A percentile compares a stretch with the other conserved stretches of the same genome.
Evolutionary conservation across 257 asterid species (phyloP).

Genomic region (Verbena officinalis): DNA sequence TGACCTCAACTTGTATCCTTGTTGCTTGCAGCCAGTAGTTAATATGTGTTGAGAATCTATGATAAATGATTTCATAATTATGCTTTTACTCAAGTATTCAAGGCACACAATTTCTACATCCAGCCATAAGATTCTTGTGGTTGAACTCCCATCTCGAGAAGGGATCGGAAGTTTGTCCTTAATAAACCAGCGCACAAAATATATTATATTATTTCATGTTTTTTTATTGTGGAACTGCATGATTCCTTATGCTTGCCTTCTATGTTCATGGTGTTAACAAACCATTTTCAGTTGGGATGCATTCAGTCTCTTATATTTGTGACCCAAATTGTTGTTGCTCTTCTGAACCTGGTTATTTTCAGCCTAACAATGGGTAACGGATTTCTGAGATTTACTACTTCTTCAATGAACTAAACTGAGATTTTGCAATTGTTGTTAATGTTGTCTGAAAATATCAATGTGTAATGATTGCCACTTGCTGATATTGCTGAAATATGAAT

Average conservation of each 20-base stretch:
- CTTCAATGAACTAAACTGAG: neutral
- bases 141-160: too few species aligned
- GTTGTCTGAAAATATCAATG: neutral
- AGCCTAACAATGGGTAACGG: neutral
- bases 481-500: constrained; percentile 12
- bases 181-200: constrained; percentile 3
- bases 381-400: neutral
- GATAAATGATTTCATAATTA: neutral
- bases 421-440: neutral
- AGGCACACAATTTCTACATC: neutral
- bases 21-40: neutral
- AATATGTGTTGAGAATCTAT: too few species aligned
- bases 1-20: neutral
- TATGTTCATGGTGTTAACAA: constrained; percentile 1
- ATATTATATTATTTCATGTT: neutral
- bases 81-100: neutral
- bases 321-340: neutral
- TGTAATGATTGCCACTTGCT: constrained; percentile 2
- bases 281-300: neutral
- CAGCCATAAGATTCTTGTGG: too few species aligned
- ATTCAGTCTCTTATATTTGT: constrained; percentile 16
- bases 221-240: neutral
- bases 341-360: neutral
- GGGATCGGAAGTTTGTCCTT: neutral
- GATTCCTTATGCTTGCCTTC: neutral